Evolutionary conservation across 2,329 filamentous ascomycete genomes (phyloP).

Genomic region (Pyrenophora tritici-repentis): DNA sequence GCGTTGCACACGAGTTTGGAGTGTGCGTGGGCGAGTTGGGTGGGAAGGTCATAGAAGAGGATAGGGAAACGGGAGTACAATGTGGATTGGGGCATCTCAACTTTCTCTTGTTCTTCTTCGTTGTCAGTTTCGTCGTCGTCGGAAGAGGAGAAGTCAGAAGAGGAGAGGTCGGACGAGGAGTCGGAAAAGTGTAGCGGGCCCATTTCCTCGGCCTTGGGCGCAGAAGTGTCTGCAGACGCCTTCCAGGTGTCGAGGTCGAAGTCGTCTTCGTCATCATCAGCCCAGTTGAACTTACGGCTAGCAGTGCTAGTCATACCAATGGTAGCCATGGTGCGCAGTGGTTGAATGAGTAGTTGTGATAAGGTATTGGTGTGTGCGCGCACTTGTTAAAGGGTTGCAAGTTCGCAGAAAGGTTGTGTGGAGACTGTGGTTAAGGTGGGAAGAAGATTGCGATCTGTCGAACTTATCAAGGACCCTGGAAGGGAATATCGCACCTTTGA

Average conservation of each 20-base stretch:
- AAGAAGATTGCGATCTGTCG: too few species aligned
- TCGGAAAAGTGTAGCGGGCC: constrained; percentile 12
- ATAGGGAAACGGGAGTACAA: too few species aligned
- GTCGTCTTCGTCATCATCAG: constrained; percentile 32
- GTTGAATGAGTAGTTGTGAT: neutral
- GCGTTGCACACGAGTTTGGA: neutral
- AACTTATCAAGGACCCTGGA: neutral
- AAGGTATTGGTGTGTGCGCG: neutral
- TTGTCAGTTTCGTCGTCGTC: neutral
- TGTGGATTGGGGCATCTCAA: neutral
- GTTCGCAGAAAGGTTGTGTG: neutral
- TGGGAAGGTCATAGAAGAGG: neutral
- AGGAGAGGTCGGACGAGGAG: too few species aligned
- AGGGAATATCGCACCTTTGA: neutral
- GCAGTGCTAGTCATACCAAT: neutral
- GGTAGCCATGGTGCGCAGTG: constrained; percentile 9
- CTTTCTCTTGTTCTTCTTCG: neutral
- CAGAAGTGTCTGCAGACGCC: constrained; percentile 20
- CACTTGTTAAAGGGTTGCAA: neutral
- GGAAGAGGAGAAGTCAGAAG: neutral
- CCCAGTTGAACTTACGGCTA: constrained; percentile 21
- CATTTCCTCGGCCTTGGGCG: constrained; percentile 8
- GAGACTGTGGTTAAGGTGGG: too few species aligned
- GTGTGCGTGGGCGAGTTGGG: constrained; percentile 1
- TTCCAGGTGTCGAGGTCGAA: constrained; percentile 21